Base-by-base conservation (phyloP, 106 monocot species). In the Dendrobium huoshanense region DNA sequence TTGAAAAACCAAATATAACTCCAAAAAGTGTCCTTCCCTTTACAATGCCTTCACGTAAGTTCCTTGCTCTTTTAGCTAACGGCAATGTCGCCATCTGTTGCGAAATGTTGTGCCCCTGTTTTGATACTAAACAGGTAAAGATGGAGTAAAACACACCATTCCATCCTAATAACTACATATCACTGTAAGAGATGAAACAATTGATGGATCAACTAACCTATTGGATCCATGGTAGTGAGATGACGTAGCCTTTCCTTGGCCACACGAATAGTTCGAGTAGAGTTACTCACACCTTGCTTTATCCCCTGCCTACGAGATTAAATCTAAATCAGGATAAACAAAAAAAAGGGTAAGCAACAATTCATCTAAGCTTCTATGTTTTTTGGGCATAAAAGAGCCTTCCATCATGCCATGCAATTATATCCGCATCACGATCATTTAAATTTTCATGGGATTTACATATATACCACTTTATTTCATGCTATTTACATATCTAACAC, bases 281-380 rank as follows among this genome's bases (percentile, higher is more conserved):
- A 92, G 75, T 84, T 89, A 80, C 87, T 92, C 22, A 92, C 92
- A 83, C 95, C 87, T 55, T 85, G 88, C 6, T 82, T 88, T 77
- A 95, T 89, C 70, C 89, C 95, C 77, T 88, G 87, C 27, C 95
- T 95, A 81, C n/a, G 85, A 61, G 7, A 70, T 7, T 74, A 43
- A 33, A 74, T 42, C 73, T 3, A 70, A 70, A 70, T 70, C 33
- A 70, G 68, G 10, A 70, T 70, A 33, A 31, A 31, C 33, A 70
- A 15, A 70, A 70, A 33, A 0, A 25, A 67, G 6, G 6, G 3
- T 70, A 33, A 37, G 4, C 31, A 31, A 0, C 15, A 4, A 33
- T 31, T 70, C 70, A 37, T 70, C 70, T 31, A 37, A 31, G 19
- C 37, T 70, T n/a, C 64, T 22, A 24, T 64, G 6, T 9, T 45